Percentiles rank a stretch among this genome's conserved stretches.
These are phyloP conservation scores for grape (Vitis vinifera) DNA, from an alignment of 164 flowering plant genomes.

Conservation along the genomic window DNA sequence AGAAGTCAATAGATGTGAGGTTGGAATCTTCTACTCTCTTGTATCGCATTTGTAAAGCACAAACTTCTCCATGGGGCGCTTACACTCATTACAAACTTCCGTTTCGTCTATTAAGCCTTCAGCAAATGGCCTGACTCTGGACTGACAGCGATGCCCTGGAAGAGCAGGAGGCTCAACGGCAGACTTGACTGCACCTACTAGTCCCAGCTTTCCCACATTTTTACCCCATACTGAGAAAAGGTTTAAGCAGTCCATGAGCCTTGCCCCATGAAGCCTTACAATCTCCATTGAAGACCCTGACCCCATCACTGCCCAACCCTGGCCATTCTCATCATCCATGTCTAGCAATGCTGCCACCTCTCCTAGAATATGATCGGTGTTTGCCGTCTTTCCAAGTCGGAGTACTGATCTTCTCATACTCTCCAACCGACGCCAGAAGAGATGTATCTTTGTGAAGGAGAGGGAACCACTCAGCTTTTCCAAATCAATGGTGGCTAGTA, in stretches of 20 bases:
- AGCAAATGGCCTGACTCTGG: slow-evolving; percentile 20
- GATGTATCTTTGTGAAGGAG: slow-evolving; percentile 27
- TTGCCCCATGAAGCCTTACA: slow-evolving; percentile 34
- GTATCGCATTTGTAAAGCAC: slow-evolving; percentile 46
- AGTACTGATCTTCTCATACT: slow-evolving; percentile 52
- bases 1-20: too few species aligned
- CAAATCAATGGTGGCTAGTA: slow-evolving; percentile 27
- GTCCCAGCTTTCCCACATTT: slow-evolving; percentile 36
- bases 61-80: slow-evolving; percentile 49
- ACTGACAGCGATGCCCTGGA: slow-evolving; percentile 34
- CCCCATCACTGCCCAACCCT: slow-evolving; percentile 59
- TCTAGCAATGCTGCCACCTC: slow-evolving; percentile 48
- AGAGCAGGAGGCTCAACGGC: slow-evolving; percentile 31
- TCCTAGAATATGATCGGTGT: slow-evolving; percentile 33
- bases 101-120: slow-evolving; percentile 25
- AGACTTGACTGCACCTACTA: slow-evolving; percentile 44
- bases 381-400: slow-evolving; percentile 13
- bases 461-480: slow-evolving; percentile 33
- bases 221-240: slow-evolving; percentile 39
- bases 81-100: slow-evolving; percentile 53
- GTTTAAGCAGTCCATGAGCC: slow-evolving; percentile 34
- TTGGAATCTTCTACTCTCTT: slow-evolving; percentile 1
- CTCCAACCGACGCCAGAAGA: slow-evolving; percentile 73
- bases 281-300: slow-evolving; percentile 34
- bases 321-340: slow-evolving; percentile 11